These are phyloP conservation scores for Chalciporus sp. DNA, from an alignment of 1,284 basidiomycete genomes.

Conservation along the genomic window DNA sequence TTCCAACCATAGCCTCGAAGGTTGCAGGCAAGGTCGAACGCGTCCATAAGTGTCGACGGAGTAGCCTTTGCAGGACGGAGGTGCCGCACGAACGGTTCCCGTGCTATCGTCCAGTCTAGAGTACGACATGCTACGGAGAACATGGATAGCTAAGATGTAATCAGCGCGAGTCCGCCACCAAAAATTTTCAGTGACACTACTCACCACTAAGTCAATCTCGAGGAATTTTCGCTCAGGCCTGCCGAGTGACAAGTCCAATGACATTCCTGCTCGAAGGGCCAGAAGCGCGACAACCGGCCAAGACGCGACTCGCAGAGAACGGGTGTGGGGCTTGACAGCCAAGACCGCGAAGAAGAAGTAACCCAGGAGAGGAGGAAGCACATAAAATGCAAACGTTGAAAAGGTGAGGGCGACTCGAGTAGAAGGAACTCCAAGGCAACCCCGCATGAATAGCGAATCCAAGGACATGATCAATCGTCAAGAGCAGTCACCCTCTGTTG, in stretches of 20 bases:
- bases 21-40: conserved; percentile 48
- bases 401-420: neutral
- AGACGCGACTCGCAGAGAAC: conserved; percentile 43
- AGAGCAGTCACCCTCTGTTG: neutral
- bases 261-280: conserved; percentile 43
- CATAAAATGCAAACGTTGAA: conserved; percentile 10
- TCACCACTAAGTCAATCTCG: conserved; percentile 42
- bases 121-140: conserved; percentile 13
- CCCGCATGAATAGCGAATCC: neutral
- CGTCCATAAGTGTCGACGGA: conserved; percentile 37
- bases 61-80: conserved; percentile 3
- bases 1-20: conserved; percentile 62
- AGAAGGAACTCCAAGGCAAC: neutral
- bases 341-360: conserved; percentile 52
- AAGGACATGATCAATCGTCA: neutral
- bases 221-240: conserved; percentile 38
- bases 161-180: too few species aligned
- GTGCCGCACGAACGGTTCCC: conserved; percentile 19
- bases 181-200: conserved; percentile 5
- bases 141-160: conserved; percentile 20
- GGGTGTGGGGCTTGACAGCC: conserved; percentile 46
- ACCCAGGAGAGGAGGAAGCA: conserved; percentile 43
- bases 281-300: conserved; percentile 45
- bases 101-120: conserved; percentile 19
- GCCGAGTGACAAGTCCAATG: conserved; percentile 42